Conservation (phyloP, 2,329 filamentous ascomycete genomes). For the Scedosporium dehoogii region DNA sequence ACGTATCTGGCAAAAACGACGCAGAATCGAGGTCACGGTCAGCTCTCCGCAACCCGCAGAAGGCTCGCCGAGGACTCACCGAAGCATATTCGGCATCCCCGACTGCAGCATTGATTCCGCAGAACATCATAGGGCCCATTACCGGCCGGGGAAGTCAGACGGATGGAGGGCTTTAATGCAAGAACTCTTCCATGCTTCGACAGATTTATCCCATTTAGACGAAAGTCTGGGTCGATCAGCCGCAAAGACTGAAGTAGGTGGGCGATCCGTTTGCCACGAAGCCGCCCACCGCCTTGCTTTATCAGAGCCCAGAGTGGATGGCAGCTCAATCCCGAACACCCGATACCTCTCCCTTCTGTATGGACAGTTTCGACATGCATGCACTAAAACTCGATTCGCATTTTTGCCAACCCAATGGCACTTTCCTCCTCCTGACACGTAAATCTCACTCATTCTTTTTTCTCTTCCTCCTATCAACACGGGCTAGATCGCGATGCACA, state of each 20-base stretch:
- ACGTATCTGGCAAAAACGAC: no score
- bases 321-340: background rate
- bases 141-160: no score
- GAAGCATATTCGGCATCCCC: no score
- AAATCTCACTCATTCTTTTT: no score
- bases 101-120: no score
- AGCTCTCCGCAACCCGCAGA: no score
- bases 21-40: no score
- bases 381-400: background rate
- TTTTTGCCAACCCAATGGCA: no score
- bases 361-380: background rate
- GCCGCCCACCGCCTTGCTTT: background rate
- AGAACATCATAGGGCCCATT: no score
- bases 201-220: background rate
- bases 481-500: background rate
- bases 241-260: background rate
- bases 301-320: background rate
- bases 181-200: background rate
- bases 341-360: background rate
- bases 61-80: no score
- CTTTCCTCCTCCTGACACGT: no score
- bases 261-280: no score
- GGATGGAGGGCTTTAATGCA: background rate
- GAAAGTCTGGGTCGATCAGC: background rate
- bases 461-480: background rate